Conservation (phyloP, 768 basidiomycete genomes). For the Termitomyces sp. region DNA sequence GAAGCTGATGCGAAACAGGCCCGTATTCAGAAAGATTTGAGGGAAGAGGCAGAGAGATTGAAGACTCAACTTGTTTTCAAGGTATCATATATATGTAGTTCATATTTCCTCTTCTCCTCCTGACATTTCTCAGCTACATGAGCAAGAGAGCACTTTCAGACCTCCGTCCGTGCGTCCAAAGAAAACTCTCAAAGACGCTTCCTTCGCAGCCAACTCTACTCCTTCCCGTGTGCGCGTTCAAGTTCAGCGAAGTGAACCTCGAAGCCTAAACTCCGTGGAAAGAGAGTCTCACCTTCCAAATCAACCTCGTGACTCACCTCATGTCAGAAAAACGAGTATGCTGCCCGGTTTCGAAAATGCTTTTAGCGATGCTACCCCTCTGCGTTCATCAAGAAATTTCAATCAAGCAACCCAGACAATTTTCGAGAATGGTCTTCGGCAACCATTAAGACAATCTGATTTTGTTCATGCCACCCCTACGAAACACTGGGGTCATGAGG, state of each 20-base stretch:
- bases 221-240: constrained; percentile 36
- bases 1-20: constrained; percentile 52
- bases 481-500: neutral
- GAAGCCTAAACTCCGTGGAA: constrained; percentile 19
- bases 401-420: constrained; percentile 13
- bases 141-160: constrained; percentile 54
- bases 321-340: constrained; percentile 23
- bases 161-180: constrained; percentile 40
- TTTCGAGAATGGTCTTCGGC: neutral
- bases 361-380: constrained; percentile 37
- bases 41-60: constrained; percentile 64
- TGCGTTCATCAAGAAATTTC: constrained; percentile 17
- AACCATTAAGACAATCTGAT: neutral
- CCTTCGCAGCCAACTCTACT: constrained; percentile 33
- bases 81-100: constrained; percentile 29
- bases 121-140: constrained; percentile 49
- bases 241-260: constrained; percentile 18
- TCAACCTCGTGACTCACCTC: constrained; percentile 24
- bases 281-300: constrained; percentile 32
- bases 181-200: constrained; percentile 27
- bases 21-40: constrained; percentile 55
- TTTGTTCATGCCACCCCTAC: constrained; percentile 3
- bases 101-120: neutral
- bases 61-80: constrained; percentile 68
- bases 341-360: constrained; percentile 54